Base-by-base conservation (phyloP, 1,284 basidiomycete species). In the Ustilago hordei region DNA sequence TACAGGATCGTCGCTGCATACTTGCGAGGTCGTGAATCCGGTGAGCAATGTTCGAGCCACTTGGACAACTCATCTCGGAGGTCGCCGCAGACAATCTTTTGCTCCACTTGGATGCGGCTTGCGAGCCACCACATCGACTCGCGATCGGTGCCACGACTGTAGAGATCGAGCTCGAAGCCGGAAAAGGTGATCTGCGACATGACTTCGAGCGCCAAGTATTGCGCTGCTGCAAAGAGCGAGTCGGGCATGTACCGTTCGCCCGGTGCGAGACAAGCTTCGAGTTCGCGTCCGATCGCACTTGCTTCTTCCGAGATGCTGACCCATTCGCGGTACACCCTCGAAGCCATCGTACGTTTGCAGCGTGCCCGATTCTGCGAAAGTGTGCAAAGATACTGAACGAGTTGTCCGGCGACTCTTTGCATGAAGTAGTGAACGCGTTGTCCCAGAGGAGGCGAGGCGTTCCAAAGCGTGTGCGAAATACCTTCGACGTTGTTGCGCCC, bases 161-260 rank as follows among this genome's bases (percentile, higher is more conserved):
- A 93, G 8, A 95, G 86, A 52, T 92, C 91, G 32, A 93, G 87
- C 81, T 93, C 92, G 74, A 93, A 92, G 1, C 92, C 93, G 0
- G 91, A 90, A 55, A 92, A 87, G 9, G 93, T 86, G 19, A 94
- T 88, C 74, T 94, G 92, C 43, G 90, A 88, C 11, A 92, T 88
- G 28, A 89, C 87, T 5, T 89, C 87, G 31, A 93, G 85, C 56
- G 92, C 89, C 88, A 91, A 90, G 15, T 90, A 75, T 17, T 91
- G 86, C 3, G 90, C 88, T 0, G 88, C 88, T 32, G 93, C 84
- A 6, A 87, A 79, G 43, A 79, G 66, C 28, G 68, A 69, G 38
- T 77, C 78, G 5, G 72, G 64, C 32, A 78, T 38, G 54, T 68
- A 68, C 9, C 55, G 53, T 15, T 78, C 72, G 35, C 41, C 48